A percentile compares a stretch with the other conserved stretches of the same genome.
Conservation (phyloP, 2,329 filamentous ascomycete genomes). For the Helotiales sp. region DNA sequence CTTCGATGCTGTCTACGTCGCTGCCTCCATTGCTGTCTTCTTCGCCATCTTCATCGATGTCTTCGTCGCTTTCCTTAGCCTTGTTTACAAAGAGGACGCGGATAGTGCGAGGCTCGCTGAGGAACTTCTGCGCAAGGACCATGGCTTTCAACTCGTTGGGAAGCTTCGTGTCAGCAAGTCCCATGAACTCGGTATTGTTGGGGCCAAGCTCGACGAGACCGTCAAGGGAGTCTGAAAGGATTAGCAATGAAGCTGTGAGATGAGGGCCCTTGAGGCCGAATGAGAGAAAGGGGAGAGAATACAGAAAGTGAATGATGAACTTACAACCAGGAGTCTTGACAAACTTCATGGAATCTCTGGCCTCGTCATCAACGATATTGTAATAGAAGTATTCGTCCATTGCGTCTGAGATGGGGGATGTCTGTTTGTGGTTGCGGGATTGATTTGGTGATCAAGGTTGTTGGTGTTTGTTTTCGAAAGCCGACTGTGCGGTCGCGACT, state of each 20-base stretch:
- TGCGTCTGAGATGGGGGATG: no score
- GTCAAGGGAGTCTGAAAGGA: neutral
- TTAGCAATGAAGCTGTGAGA: neutral
- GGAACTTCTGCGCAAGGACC: neutral
- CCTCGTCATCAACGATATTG: neutral
- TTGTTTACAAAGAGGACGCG: neutral
- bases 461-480: neutral
- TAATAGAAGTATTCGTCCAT: neutral
- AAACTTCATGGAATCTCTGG: neutral
- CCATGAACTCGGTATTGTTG: neutral
- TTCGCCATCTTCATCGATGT: no score
- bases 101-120: neutral
- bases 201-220: neutral
- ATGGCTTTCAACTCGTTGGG: neutral
- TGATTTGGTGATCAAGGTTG: no score
- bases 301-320: no score
- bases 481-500: no score
- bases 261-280: neutral
- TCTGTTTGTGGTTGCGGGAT: neutral
- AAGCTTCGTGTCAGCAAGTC: neutral
- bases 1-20: no score
- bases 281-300: neutral
- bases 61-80: no score
- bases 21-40: no score
- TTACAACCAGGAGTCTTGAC: neutral